Conservation (phyloP, 2,329 filamentous ascomycete genomes). For the Alternaria ventricosa region DNA sequence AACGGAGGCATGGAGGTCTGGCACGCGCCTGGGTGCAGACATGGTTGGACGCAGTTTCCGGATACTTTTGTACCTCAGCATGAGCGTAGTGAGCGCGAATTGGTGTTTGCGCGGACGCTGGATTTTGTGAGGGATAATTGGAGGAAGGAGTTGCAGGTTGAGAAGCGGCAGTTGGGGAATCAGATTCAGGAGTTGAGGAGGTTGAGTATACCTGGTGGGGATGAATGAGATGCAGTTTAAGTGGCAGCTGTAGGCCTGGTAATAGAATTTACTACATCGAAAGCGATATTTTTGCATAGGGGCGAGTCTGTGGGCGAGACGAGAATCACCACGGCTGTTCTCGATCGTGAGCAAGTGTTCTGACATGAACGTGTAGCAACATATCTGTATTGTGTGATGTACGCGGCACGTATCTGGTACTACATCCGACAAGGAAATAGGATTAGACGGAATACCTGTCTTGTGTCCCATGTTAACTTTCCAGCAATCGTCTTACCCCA, state of each 20-base stretch:
- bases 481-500: background rate
- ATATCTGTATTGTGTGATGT: too few species aligned
- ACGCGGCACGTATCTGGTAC: too few species aligned
- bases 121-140: slow-evolving; percentile 49
- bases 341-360: too few species aligned
- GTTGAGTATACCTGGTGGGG: slow-evolving; percentile 25
- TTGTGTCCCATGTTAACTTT: too few species aligned
- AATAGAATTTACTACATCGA: too few species aligned
- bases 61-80: slow-evolving; percentile 47
- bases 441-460: background rate
- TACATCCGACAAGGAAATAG: too few species aligned
- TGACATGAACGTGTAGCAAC: too few species aligned
- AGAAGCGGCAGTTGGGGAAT: slow-evolving; percentile 18
- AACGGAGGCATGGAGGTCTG: slow-evolving; percentile 49
- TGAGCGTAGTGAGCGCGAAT: slow-evolving; percentile 45
- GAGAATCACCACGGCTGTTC: too few species aligned
- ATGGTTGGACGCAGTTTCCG: slow-evolving; percentile 55
- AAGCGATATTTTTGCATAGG: too few species aligned
- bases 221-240: background rate
- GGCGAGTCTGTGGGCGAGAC: too few species aligned
- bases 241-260: too few species aligned
- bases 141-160: slow-evolving; percentile 31
- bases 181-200: slow-evolving; percentile 22
- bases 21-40: slow-evolving; percentile 44
- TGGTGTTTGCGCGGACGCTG: slow-evolving; percentile 45